Percentiles rank a stretch among this genome's conserved stretches.
Conservation (phyloP, 345 rosid species). For the Syzygium jambos region DNA sequence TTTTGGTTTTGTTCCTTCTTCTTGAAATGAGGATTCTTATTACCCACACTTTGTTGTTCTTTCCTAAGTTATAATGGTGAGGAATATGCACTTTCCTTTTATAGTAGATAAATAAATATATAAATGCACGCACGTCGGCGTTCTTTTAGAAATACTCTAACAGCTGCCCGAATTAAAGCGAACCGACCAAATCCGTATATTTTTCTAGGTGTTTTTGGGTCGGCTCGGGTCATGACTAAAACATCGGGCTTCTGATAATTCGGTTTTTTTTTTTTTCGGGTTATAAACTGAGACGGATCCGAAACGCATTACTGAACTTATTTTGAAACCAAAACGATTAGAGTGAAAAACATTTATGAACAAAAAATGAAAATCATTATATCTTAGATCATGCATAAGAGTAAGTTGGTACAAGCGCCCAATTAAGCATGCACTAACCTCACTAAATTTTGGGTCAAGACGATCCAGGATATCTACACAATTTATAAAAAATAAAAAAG, state of each 20-base stretch:
- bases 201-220: too few species aligned
- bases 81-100: background rate
- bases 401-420: background rate
- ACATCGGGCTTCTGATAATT: too few species aligned
- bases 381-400: background rate
- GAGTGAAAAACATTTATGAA: background rate
- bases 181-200: rapidly evolving
- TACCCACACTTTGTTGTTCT: background rate
- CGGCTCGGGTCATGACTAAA: too few species aligned
- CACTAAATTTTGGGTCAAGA: background rate
- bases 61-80: background rate
- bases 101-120: rapidly evolving
- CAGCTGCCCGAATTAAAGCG: rapidly evolving
- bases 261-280: too few species aligned
- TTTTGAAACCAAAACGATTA: background rate
- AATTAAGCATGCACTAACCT: background rate
- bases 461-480: background rate
- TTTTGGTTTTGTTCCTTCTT: background rate
- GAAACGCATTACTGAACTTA: background rate
- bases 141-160: background rate
- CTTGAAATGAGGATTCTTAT: background rate
- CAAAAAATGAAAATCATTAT: rapidly evolving
- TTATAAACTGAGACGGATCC: background rate
- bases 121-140: rapidly evolving
- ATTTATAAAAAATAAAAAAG: background rate